Evolutionary conservation across 2,329 filamentous ascomycete species (phyloP).

Genomic region (Xylariaceae sp.): DNA sequence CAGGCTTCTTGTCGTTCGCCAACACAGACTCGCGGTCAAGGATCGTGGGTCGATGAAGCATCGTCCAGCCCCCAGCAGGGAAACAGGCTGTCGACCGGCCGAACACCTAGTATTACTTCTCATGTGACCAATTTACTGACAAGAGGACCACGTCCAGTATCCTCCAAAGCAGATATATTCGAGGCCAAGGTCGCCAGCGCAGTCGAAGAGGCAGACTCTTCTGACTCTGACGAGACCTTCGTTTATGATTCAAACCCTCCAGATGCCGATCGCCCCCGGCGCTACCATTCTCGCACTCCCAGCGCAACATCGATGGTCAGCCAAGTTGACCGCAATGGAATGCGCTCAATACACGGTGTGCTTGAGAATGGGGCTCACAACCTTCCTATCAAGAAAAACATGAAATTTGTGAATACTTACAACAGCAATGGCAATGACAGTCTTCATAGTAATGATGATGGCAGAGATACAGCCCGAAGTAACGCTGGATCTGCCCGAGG

Average conservation of each 20-base stretch:
- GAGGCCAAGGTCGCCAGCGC: constrained; percentile 95
- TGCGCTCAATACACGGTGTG: constrained; percentile 63
- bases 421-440: constrained; percentile 53
- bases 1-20: constrained; percentile 28
- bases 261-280: constrained; percentile 59
- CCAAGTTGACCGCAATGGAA: constrained; percentile 57
- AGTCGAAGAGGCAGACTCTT: constrained; percentile 92
- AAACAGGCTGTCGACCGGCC: constrained; percentile 18
- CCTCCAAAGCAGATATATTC: constrained; percentile 96
- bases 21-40: constrained; percentile 30
- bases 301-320: constrained; percentile 83
- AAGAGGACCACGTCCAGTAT: constrained; percentile 51
- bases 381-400: constrained; percentile 76
- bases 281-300: constrained; percentile 90
- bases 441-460: constrained; percentile 61
- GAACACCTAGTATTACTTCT: constrained; percentile 29
- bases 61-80: constrained; percentile 16
- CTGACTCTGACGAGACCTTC: constrained; percentile 96
- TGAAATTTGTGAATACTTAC: constrained; percentile 90
- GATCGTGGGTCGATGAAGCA: constrained; percentile 28
- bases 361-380: constrained; percentile 52
- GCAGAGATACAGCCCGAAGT: constrained; percentile 58
- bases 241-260: constrained; percentile 98
- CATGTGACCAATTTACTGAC: constrained; percentile 43
- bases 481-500: constrained; percentile 60